Percentiles rank a stretch among this genome's conserved stretches.
These are phyloP conservation scores for Dictyostelium firmibasis DNA, from an alignment of 78 protist genomes.

Conservation along the genomic window DNA sequence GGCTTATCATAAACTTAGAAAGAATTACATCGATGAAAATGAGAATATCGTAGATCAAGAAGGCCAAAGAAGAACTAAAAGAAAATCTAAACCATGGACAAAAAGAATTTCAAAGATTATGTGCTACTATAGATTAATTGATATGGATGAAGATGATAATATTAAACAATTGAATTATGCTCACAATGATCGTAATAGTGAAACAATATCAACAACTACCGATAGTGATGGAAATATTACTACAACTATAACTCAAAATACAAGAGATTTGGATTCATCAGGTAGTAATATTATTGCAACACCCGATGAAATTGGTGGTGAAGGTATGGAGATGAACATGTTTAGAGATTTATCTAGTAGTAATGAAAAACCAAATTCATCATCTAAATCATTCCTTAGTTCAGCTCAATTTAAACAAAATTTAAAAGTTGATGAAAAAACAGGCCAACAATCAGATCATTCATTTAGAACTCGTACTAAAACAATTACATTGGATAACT, in stretches of 20 bases:
- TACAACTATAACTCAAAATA: neutral
- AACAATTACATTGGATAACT: neutral
- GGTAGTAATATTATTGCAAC: neutral
- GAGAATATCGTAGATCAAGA: slow-evolving; percentile 2
- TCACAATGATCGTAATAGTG: neutral
- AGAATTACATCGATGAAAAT: slow-evolving; percentile 1
- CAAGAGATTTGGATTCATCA: neutral
- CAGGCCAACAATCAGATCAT: neutral
- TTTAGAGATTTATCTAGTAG: neutral
- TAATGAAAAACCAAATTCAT: neutral
- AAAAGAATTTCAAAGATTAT: slow-evolving; percentile 38
- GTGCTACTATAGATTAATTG: slow-evolving; percentile 49
- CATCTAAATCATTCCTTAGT: neutral
- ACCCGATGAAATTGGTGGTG: neutral
- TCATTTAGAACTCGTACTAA: neutral
- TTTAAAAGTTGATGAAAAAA: neutral
- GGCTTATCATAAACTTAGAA: slow-evolving; percentile 18
- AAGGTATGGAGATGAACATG: neutral
- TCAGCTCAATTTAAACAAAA: neutral
- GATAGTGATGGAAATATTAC: neutral
- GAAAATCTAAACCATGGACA: slow-evolving; percentile 67
- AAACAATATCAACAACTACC: neutral
- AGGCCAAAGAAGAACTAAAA: slow-evolving; percentile 8
- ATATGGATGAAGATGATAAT: slow-evolving; percentile 69
- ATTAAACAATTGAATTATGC: neutral